Conservation (phyloP, 495 filamentous ascomycete species). For the Annulohypoxylon moriforme region DNA sequence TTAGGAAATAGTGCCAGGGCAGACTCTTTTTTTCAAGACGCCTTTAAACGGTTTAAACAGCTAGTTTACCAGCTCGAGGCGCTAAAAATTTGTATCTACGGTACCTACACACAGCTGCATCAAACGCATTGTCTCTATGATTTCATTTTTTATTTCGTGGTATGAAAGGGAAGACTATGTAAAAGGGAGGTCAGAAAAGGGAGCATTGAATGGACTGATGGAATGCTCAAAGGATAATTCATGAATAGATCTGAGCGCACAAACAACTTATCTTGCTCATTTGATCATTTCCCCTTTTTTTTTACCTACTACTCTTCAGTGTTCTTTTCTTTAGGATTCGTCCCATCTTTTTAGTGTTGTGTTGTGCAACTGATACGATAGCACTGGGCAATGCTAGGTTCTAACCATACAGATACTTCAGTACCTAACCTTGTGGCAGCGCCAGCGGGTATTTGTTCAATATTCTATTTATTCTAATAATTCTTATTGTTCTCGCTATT, state of each 20-base stretch:
- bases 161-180: slow-evolving; percentile 13
- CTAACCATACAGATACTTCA: neutral
- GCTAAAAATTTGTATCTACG: neutral
- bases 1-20: slow-evolving; percentile 40
- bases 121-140: slow-evolving; percentile 14
- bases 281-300: slow-evolving; percentile 17
- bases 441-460: slow-evolving; percentile 27
- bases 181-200: slow-evolving; percentile 24
- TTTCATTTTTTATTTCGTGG: neutral
- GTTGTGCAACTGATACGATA: slow-evolving; percentile 34
- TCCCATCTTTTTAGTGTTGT: slow-evolving; percentile 28
- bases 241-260: neutral
- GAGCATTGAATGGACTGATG: slow-evolving; percentile 37
- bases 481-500: slow-evolving; percentile 17
- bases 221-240: slow-evolving; percentile 30
- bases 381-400: slow-evolving; percentile 11
- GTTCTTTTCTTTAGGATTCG: slow-evolving; percentile 24
- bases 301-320: too few relatives aligned
- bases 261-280: slow-evolving; percentile 20
- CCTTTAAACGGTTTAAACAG: slow-evolving; percentile 5
- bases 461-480: slow-evolving; percentile 1
- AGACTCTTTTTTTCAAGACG: slow-evolving; percentile 24
- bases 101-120: slow-evolving; percentile 3
- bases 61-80: slow-evolving; percentile 4
- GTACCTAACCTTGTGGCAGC: slow-evolving; percentile 16